phyloP scores from a whole-genome alignment of 2,329 filamentous ascomycete species.

The Lithohypha guttulata region DNA sequence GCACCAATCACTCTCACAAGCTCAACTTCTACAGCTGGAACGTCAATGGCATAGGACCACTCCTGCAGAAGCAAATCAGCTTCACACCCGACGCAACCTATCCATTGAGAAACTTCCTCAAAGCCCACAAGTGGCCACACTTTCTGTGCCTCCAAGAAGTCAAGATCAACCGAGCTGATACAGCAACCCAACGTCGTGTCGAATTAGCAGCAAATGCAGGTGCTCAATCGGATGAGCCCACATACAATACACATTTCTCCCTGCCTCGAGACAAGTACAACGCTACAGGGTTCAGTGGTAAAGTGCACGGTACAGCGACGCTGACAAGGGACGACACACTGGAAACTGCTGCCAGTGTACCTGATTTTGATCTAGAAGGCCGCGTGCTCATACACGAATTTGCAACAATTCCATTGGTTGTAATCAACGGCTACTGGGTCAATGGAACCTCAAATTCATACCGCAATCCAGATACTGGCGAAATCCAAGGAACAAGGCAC shows the following conservation, averaged over 20 bases:
- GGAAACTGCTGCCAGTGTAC: slow-evolving; percentile 29
- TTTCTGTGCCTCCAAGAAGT: slow-evolving; percentile 41
- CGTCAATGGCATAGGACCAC: slow-evolving; percentile 37
- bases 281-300: slow-evolving; percentile 39
- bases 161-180: slow-evolving; percentile 35
- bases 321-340: slow-evolving; percentile 38
- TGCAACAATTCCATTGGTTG: slow-evolving; percentile 10
- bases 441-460: slow-evolving; percentile 38
- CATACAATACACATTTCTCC: slow-evolving; percentile 36
- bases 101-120: slow-evolving; percentile 33
- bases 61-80: slow-evolving; percentile 32
- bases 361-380: slow-evolving; percentile 44
- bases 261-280: slow-evolving; percentile 42
- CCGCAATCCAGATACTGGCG: slow-evolving; percentile 33
- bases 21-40: slow-evolving; percentile 37
- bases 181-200: slow-evolving; percentile 30
- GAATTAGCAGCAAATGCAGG: slow-evolving; percentile 28
- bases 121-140: slow-evolving; percentile 35
- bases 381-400: slow-evolving; percentile 34
- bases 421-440: slow-evolving; percentile 45
- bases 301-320: slow-evolving; percentile 43
- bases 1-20: no score
- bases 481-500: slow-evolving; percentile 37
- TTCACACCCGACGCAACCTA: slow-evolving; percentile 27
- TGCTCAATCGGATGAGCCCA: slow-evolving; percentile 21